Base-by-base conservation (phyloP, 148 eudicot species). In the Tetragonia tetragonoides region DNA sequence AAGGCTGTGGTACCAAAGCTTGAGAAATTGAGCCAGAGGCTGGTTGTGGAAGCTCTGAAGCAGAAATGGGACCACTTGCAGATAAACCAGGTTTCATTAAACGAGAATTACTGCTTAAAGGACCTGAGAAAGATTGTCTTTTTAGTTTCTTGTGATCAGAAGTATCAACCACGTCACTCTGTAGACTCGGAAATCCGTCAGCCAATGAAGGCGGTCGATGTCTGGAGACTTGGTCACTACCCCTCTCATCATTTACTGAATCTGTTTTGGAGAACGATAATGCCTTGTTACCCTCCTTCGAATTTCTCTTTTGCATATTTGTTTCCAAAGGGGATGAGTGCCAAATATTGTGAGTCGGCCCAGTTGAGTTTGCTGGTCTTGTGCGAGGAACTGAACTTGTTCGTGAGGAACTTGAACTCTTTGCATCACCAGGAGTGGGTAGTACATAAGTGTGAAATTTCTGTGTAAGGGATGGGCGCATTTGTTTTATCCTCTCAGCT, bases 121-220 rank as follows among this genome's bases (percentile, higher is more conserved):
- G 97, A 67, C 97, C 97, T n/a, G 97, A 95, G 76, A 87, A 91
- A 40, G 99, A 85, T 76, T 87, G 90, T 83, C 96, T 87, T 80
- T 88, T 93, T 60, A 84, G 44, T 76, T 86, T 86, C 73, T 84
- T 84, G 64, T 85, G 75, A 82, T 89, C 94, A 73, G 79, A 84
- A 64, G 85, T 73, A 60, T 74, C 84, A 42, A 81, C 76, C 10
- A 83, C 78, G 75, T 89, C 99, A 68, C 61, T 70, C 40, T 80
- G 88, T 40, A 83, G 85, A 79, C 73, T 79, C 59, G 86, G 74
- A 59, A 71, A 82, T 61, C 87, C 90, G 81, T 88, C 93, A 44
- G 84, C 62, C 76, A 71, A 73, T 81, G 90, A 83, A 16, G 84
- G 87, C 38, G 95, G 97, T 57, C 89, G 77, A 46, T 80, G 84